Conservation (phyloP, 2,329 filamentous ascomycete species). For the Diaporthe vexans region DNA sequence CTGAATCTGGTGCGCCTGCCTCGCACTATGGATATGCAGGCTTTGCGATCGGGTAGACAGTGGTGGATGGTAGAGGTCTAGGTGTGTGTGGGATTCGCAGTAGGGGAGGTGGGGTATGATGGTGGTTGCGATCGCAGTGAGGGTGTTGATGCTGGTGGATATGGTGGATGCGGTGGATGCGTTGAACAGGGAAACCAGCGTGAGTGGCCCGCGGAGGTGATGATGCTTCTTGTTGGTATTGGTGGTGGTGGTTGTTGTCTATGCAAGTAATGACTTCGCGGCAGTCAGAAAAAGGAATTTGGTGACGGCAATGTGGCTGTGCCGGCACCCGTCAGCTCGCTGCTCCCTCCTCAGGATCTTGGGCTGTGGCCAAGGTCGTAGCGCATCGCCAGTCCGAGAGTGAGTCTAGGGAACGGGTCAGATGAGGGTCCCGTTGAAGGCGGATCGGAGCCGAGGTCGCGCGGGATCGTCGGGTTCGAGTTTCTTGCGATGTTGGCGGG, state of each 20-base stretch:
- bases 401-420: conserved; percentile 23
- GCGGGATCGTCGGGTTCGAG: conserved; percentile 30
- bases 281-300: conserved; percentile 19
- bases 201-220: not conserved
- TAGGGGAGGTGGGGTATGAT: not conserved
- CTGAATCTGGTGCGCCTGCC: not conserved
- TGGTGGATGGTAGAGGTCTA: not conserved
- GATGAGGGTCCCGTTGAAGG: conserved; percentile 25
- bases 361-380: conserved; percentile 20
- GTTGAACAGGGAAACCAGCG: not conserved
- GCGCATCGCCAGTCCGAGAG: conserved; percentile 35
- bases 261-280: conserved; percentile 2
- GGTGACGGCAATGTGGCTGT: conserved; percentile 38
- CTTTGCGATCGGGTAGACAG: not conserved
- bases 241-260: conserved; percentile 14
- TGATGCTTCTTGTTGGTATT: not conserved
- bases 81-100: not conserved
- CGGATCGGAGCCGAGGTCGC: conserved; percentile 34
- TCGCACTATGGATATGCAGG: conserved; percentile 2
- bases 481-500: not conserved
- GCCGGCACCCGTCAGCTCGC: conserved; percentile 34
- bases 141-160: not conserved
- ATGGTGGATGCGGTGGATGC: not conserved
- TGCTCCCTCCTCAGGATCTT: conserved; percentile 23
- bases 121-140: conserved; percentile 1